Evolutionary conservation across 257 asterid species (phyloP), one percentile per base, ranked within the genome.

Genomic region (Ajuga chamaepitys): DNA sequence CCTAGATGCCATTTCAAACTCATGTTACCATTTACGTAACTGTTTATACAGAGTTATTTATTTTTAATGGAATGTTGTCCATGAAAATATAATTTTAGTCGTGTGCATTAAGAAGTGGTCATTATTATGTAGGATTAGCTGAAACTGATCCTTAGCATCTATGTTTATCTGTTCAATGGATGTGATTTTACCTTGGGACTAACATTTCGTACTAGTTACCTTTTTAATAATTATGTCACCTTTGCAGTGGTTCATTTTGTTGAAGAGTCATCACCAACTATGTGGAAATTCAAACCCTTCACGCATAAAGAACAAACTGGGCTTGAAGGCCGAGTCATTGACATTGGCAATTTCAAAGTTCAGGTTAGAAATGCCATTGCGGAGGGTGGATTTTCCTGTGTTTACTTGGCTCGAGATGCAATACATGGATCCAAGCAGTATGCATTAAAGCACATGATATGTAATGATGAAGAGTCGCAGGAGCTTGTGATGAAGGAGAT

Each of bases 311-410:
- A 94, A 62, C 96, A 83, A 72, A 77, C 80, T 60, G 99, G 99
- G 74, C 95, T 94, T 70, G 99, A 94, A 76, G 97, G 96, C 38
- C 99, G 97, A 21, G 67, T 77, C 66, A 78, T 94, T 58, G 99
- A 94, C 78, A 80, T 94, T 18, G 91, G 95, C 56, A 85, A 66
- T 78, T 78, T 84, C 79, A 94, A 94, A 81, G 82, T 94, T 73
- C 95, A 88, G 64, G 85, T 94, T 60, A 87, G 89, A 34, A 94
- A 86, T 78, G 84, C 67, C 55, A 88, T 94, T 57, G 97, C 97
- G 11, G 99, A 90, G 82, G 99, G 99, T 60, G 97, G 97, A 72
- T 94, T 94, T 83, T 94, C 99, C 50, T 83, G 85, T 70, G 99
- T 94, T 73, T 90, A 89, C 74, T 71, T 81, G 57, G 97, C 95